phyloP scores from a whole-genome alignment of 2,329 filamentous ascomycete genomes.

The Chaetomium olivaceum region DNA sequence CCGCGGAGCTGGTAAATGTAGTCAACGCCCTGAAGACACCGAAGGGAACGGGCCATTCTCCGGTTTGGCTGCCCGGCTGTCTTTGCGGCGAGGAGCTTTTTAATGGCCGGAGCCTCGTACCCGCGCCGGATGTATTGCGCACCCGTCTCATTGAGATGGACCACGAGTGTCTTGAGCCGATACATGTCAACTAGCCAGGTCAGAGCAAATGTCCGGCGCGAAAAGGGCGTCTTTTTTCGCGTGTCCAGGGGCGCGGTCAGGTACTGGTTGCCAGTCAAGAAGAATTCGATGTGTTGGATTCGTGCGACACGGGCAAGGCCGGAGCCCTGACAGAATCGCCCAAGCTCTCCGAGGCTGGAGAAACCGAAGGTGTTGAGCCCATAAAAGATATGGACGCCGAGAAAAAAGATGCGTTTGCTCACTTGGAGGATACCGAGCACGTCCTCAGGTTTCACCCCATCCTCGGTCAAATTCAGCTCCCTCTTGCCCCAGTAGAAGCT shows the following conservation, averaged over 20 bases:
- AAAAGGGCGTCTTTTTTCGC: constrained; percentile 36
- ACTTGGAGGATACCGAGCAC: constrained; percentile 45
- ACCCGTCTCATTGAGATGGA: constrained; percentile 45
- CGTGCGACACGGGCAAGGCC: constrained; percentile 42
- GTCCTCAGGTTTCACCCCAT: constrained; percentile 39
- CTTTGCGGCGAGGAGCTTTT: constrained; percentile 32
- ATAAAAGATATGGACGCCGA: constrained; percentile 49
- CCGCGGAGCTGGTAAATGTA: constrained; percentile 48
- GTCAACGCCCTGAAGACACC: constrained; percentile 48
- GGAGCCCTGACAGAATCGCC: constrained; percentile 49
- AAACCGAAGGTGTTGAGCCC: constrained; percentile 53
- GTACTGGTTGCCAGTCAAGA: constrained; percentile 44
- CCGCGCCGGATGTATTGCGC: constrained; percentile 38
- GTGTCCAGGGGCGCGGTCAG: constrained; percentile 30
- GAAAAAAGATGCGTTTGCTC: constrained; percentile 43
- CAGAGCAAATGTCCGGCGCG: constrained; percentile 43
- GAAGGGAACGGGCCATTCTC: constrained; percentile 41
- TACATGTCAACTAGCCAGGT: constrained; percentile 40
- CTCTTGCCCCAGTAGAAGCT: constrained; percentile 44
- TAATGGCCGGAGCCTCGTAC: constrained; percentile 38
- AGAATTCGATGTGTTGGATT: constrained; percentile 47
- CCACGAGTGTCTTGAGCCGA: constrained; percentile 44
- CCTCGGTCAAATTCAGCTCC: constrained; percentile 38
- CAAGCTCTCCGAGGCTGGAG: constrained; percentile 54
- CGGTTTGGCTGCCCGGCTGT: constrained; percentile 46